Evolutionary conservation across 177 flowering plant genomes (phyloP).

Genomic region (Vitis hybrid): DNA sequence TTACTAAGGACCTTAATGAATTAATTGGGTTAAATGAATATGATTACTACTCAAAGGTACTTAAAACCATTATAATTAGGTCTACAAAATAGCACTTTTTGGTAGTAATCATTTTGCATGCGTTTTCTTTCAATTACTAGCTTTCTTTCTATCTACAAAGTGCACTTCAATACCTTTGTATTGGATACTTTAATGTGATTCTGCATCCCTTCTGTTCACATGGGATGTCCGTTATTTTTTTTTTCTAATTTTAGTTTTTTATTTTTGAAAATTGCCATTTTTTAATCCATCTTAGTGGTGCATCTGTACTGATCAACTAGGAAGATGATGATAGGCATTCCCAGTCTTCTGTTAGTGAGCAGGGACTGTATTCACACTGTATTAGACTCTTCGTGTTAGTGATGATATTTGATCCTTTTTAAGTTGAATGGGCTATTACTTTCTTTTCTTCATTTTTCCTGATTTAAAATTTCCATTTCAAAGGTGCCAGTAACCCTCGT

Average conservation of each 20-base stretch:
- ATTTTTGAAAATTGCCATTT: background rate
- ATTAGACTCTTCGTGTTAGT: background rate
- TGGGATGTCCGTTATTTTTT: background rate
- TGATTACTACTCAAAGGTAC: too few relatives aligned
- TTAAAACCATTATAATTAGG: too few relatives aligned
- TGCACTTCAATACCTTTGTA: too few relatives aligned
- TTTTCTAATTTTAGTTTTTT: background rate
- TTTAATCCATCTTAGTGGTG: background rate
- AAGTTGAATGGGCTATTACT: background rate
- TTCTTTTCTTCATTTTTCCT: slow-evolving; percentile 2
- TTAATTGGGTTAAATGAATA: too few relatives aligned
- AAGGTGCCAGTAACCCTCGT: slow-evolving; percentile 35
- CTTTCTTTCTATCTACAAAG: too few relatives aligned
- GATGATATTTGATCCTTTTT: background rate
- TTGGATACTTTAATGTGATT: too few relatives aligned
- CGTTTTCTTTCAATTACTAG: too few relatives aligned
- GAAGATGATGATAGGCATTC: slow-evolving; percentile 46
- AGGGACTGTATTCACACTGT: slow-evolving; percentile 17
- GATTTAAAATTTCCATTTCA: slow-evolving; percentile 16
- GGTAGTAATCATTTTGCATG: too few relatives aligned
- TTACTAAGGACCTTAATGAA: too few relatives aligned
- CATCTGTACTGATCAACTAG: slow-evolving; percentile 35
- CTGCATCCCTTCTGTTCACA: too few relatives aligned
- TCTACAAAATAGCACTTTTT: too few relatives aligned
- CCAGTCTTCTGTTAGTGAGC: slow-evolving; percentile 28